phyloP scores from a whole-genome alignment of 345 rosid genomes.

The Citropsis articulata region DNA sequence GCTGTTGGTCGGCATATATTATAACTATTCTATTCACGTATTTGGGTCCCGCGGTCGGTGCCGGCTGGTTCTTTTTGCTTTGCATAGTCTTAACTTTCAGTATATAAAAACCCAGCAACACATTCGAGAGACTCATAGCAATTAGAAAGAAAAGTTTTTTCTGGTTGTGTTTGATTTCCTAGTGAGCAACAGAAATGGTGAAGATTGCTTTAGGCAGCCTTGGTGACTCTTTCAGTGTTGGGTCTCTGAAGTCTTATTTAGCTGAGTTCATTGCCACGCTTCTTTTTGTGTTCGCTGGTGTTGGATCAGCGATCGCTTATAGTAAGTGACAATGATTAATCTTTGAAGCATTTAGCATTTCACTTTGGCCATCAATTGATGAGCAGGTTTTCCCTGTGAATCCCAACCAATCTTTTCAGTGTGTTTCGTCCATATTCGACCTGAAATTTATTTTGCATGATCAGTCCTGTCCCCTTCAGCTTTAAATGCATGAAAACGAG shows the following conservation, averaged over 20 bases:
- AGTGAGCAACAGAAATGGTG: slow-evolving; percentile 46
- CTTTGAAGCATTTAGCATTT: no score
- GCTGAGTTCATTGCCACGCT: slow-evolving; percentile 92
- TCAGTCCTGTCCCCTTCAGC: no score
- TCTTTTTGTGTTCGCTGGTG: slow-evolving; percentile 93
- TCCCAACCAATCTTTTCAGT: no score
- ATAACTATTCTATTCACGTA: slow-evolving; percentile 4
- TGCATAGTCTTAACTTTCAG: background rate
- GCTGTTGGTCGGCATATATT: slow-evolving; percentile 50
- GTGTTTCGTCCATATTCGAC: no score
- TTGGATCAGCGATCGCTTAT: slow-evolving; percentile 83
- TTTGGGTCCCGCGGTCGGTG: slow-evolving; percentile 47
- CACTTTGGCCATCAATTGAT: no score
- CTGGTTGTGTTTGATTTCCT: background rate
- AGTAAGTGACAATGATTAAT: slow-evolving; percentile 18
- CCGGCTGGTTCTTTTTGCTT: slow-evolving; percentile 27
- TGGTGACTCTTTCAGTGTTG: slow-evolving; percentile 73
- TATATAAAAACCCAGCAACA: slow-evolving; percentile 16
- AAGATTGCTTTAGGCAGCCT: slow-evolving; percentile 66
- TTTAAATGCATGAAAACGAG: background rate
- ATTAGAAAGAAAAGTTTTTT: background rate
- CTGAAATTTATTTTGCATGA: no score
- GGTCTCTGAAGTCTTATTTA: slow-evolving; percentile 62
- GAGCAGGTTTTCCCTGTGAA: no score
- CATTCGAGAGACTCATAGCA: background rate